phyloP scores from a whole-genome alignment of 805 yeast genomes.

The Ogataea degrootiae region DNA sequence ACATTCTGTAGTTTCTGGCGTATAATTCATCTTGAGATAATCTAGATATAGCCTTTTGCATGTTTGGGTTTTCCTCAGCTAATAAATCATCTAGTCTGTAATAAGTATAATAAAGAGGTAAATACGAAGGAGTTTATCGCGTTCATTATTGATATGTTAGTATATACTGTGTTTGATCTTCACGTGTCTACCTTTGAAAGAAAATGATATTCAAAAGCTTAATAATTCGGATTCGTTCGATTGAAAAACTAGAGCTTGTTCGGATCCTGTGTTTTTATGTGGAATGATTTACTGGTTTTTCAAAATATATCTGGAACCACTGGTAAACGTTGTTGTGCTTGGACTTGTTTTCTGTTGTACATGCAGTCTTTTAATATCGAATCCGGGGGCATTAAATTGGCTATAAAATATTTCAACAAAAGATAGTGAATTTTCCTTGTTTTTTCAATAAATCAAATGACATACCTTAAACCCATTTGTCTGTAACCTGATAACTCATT shows the following conservation, averaged over 20 bases:
- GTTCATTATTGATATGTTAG: slow-evolving; percentile 2
- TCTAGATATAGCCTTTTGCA: slow-evolving; percentile 85
- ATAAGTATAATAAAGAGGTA: slow-evolving; percentile 3
- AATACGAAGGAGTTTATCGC: not conserved
- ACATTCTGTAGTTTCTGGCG: slow-evolving; percentile 87
- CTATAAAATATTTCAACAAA: not conserved
- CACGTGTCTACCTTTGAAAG: not conserved
- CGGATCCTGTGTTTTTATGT: too few species aligned
- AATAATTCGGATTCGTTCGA: too few species aligned
- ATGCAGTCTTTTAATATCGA: not conserved
- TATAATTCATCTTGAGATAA: slow-evolving; percentile 79
- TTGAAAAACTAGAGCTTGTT: too few species aligned
- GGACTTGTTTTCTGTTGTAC: too few species aligned
- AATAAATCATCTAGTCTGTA: slow-evolving; percentile 76
- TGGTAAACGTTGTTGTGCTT: too few species aligned
- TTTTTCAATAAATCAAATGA: not conserved
- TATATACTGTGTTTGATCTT: slow-evolving; percentile 2
- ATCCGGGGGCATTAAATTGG: not conserved
- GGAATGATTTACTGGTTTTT: too few species aligned
- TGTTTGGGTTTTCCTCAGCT: slow-evolving; percentile 79
- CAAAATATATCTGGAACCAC: too few species aligned
- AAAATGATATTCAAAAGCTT: too few species aligned
- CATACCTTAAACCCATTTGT: slow-evolving; percentile 75
- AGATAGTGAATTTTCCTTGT: not conserved
- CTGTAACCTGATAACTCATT: slow-evolving; percentile 84